phyloP scores from a whole-genome alignment of 2,329 filamentous ascomycete species.

The Fusarium subglutinans region DNA sequence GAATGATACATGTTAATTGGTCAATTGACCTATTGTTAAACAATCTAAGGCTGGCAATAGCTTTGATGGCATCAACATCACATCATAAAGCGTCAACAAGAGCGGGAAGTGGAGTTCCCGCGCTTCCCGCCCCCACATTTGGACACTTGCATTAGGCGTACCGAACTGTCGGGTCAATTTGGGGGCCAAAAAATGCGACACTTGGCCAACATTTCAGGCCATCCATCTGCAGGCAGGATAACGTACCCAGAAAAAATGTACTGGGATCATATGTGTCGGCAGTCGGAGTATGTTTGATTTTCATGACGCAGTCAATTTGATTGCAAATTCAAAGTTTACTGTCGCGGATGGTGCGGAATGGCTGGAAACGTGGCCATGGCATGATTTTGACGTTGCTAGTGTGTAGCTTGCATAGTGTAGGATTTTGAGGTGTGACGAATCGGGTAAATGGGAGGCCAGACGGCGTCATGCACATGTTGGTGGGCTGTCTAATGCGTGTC shows the following conservation, averaged over 20 bases:
- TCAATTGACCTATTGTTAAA: background rate
- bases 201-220: slow-evolving; percentile 11
- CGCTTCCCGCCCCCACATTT: slow-evolving; percentile 5
- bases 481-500: background rate
- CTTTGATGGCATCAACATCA: background rate
- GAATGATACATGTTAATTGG: background rate
- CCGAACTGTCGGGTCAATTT: slow-evolving; percentile 13
- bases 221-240: slow-evolving; percentile 11
- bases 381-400: slow-evolving; percentile 1
- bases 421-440: background rate
- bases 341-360: background rate
- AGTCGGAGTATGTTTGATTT: slow-evolving; percentile 25
- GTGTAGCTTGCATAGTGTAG: background rate
- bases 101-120: slow-evolving; percentile 17
- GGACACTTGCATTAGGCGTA: slow-evolving; percentile 17
- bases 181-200: slow-evolving; percentile 17
- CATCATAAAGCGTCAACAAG: background rate
- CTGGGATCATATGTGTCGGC: background rate
- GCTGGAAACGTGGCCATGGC: background rate
- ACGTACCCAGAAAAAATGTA: slow-evolving; percentile 8
- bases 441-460: background rate
- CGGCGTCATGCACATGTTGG: background rate
- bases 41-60: background rate
- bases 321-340: background rate
- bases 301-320: background rate